Evolutionary conservation across 129 eudicot species (phyloP), one percentile per base, ranked within the genome.

Genomic region (Centrapalus pauciflorus): DNA sequence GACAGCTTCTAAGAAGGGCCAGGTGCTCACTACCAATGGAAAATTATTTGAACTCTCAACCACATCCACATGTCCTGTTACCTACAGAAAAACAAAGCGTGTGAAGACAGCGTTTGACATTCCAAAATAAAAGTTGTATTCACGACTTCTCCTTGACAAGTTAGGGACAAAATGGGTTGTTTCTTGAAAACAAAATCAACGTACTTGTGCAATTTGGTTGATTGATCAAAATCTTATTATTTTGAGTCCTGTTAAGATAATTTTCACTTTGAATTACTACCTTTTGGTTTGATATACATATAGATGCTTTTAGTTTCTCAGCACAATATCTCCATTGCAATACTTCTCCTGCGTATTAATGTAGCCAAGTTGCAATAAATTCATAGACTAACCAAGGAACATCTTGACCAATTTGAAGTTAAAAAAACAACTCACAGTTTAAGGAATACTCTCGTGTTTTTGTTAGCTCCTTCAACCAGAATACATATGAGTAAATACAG

Each of bases 1-100:
- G 59, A 89, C 96, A 70, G 96, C 96, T 51, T 89, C 90, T 78
- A 73, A 41, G 67, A 89, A 89, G 3, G 95, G 96, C 96, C 96
- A 89, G 4, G 95, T 89, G 83, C 96, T 89, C 55, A 89, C 79
- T 56, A 89, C 95, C 5, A 89, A 21, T 26, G 96, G 96, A 68
- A 63, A 83, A 25, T 79, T 73, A 58, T 73, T 76, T 10, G 69
- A 62, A 77, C 45, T 75, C 55, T 6, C 82, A 68, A 65, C 75
- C 66, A 77, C 84, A 34, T 70, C 75, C 66, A 77, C 84, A 34
- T 70, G 64, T 62, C 83, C 91, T 38, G 59, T 34, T 54, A 71
- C 88, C 95, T 82, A 57, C 17, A 3, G 17, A 7, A 67, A 21
- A 26, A 38, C 4, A 11, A 5, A 35, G 21, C 33, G 23, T 0